Base-by-base conservation (phyloP, 306 rosid genomes). In the Delonix regia region DNA sequence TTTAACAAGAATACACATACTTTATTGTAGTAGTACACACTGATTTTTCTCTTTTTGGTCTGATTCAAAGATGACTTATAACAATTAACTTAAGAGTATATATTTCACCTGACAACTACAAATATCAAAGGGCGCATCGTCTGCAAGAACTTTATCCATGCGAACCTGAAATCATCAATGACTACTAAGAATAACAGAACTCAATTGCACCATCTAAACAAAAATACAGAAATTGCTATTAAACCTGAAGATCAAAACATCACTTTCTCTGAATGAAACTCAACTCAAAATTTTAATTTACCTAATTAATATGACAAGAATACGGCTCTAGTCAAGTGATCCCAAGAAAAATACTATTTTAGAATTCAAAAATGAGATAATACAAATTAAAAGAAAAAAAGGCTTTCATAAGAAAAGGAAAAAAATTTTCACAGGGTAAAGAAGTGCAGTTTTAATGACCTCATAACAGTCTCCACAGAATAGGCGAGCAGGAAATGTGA, bases 391-490 rank as follows among this genome's bases (percentile, higher is more conserved):
- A 47, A 78, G 65, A 24, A 24, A 25, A 57, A 30, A 30, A 4
- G 19, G 10, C 28, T 27, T 12, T 5, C 24, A 21, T 51, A 19
- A 72, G 12, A 48, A 73, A 38, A 65, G 66, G n/a, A 61, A 49
- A 78, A 45, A 21, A 39, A 33, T 39, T 71, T 51, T 33, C 28
- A 62, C 30, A 53, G 13, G 61, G 10, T 45, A 13, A 22, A 42
- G 9, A 41, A 42, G 16, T 10, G 62, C 62, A 82, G 69, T 48
- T 71, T 28, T 28, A 65, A 81, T 81, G 81, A 95, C 99, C 98
- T 95, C 99, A 56, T 80, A 95, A 82, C 99, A 95, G 57, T 95
- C 99, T 81, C 94, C 99, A 81, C 97, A 95, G 27, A 95, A 80
- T 73, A 95, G 98, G 48, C 93, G 96, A 65, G 99, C 99, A 55